phyloP scores from a whole-genome alignment of 1,139 yeast genomes.

The Candida mesenterica region DNA sequence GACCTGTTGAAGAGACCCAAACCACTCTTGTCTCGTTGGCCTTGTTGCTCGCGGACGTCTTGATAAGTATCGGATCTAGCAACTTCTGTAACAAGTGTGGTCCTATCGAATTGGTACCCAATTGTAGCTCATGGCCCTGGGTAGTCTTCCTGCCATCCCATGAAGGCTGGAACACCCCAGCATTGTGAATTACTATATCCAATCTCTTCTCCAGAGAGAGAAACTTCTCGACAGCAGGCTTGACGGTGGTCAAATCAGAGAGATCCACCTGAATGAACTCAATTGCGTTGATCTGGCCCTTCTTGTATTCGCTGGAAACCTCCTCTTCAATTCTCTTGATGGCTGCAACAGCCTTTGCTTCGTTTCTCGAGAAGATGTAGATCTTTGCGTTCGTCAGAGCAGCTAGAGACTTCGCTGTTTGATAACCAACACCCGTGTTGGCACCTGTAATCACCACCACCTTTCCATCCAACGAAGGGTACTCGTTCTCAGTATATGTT shows the following conservation, averaged over 20 bases:
- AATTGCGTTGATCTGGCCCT: slow-evolving; percentile 9
- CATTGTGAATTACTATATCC: slow-evolving; percentile 49
- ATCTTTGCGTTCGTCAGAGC: slow-evolving; percentile 16
- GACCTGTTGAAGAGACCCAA: slow-evolving; percentile 47
- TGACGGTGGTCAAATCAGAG: slow-evolving; percentile 30
- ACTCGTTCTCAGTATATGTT: slow-evolving; percentile 9
- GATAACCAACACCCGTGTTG: slow-evolving; percentile 22
- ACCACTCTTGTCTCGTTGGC: slow-evolving; percentile 32
- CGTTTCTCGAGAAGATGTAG: slow-evolving; percentile 19
- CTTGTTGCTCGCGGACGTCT: slow-evolving; percentile 23
- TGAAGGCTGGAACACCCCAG: slow-evolving; percentile 39
- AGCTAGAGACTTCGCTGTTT: slow-evolving; percentile 12
- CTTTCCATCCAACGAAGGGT: slow-evolving; percentile 18
- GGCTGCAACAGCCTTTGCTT: slow-evolving; percentile 17
- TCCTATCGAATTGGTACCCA: slow-evolving; percentile 51
- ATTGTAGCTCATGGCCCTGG: slow-evolving; percentile 46
- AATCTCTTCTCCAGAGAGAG: slow-evolving; percentile 23
- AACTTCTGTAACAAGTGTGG: slow-evolving; percentile 36
- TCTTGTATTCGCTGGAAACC: slow-evolving; percentile 11
- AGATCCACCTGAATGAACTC: slow-evolving; percentile 34
- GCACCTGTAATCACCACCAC: slow-evolving; percentile 25
- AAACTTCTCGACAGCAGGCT: slow-evolving; percentile 38
- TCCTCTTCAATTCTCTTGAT: slow-evolving; percentile 15
- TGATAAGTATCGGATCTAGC: slow-evolving; percentile 41
- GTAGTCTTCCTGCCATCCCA: slow-evolving; percentile 12